Evolutionary conservation across 176 grass and related monocot species (phyloP), one percentile per base, ranked within the genome.

Genomic region (Juncus effusus): DNA sequence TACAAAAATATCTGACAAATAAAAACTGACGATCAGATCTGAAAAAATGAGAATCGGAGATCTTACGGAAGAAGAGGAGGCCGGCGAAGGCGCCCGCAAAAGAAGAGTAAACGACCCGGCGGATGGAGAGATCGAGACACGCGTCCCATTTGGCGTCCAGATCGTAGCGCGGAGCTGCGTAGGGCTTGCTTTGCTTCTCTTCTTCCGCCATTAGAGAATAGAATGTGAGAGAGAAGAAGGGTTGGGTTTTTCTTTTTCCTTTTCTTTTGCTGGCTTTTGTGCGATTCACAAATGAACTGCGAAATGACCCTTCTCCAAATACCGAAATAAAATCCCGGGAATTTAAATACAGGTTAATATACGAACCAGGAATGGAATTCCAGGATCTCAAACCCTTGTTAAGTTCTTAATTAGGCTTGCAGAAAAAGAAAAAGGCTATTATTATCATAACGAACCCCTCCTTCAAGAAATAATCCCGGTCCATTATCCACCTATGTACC

Each of bases 111-210:
- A 82, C 71, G 57, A 96, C 78, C 53, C 92, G 84, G 68, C 92
- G 87, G 76, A 96, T 82, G 69, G 87, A 82, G 84, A 96, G 65
- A 74, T 96, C 92, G 54, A 96, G 73, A 75, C 92, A 96, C 6
- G 82, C 81, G 64, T 96, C 84, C 87, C 92, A 96, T 79, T 91
- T 96, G 60, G 81, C 81, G 66, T 85, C 87, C 35, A 91, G 87
- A 79, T 96, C 84, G 53, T 84, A 91, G 42, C 78, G 87, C 64
- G 79, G 87, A 62, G 47, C 16, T 19, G 42, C 0, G 67, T 38
- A 10, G 62, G 15, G 51, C 66, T 82, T 75, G 59, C 70, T 80
- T 73, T 78, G 82, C 45, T 70, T 80, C 60, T 58, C 2, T 12
- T 80, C 83, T 51, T 91, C 87, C 82, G 84, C 84, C 92, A 96